Evolutionary conservation across 306 rosid species (phyloP).

Genomic region (Pterocarpus santalinus): DNA sequence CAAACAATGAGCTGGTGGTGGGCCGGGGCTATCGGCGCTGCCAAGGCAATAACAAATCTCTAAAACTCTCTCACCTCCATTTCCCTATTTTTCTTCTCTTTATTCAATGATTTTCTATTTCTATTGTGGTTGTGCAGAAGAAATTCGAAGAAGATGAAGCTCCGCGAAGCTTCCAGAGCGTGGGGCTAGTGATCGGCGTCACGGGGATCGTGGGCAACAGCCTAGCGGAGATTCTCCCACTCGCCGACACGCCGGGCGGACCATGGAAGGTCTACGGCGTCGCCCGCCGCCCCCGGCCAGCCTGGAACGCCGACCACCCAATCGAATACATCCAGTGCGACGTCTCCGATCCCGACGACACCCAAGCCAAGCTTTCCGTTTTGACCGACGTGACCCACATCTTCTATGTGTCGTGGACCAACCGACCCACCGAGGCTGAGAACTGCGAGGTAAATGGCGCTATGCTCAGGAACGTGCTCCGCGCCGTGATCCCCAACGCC

Average conservation of each 20-base stretch:
- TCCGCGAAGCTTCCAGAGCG: conserved; percentile 57
- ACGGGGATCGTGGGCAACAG: conserved; percentile 86
- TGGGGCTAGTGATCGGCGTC: conserved; percentile 68
- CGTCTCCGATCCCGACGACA: conserved; percentile 61
- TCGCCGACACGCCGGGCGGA: conserved; percentile 79
- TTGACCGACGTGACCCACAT: conserved; percentile 74
- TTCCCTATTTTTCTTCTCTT: not conserved
- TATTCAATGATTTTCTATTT: not conserved
- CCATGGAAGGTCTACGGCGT: conserved; percentile 89
- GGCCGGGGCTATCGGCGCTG: conserved; percentile 58
- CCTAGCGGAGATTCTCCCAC: conserved; percentile 84
- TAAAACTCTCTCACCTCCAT: not conserved
- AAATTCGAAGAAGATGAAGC: conserved; percentile 65
- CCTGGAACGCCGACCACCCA: conserved; percentile 76
- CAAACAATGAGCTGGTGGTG: conserved; percentile 53
- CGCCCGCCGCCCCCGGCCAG: conserved; percentile 75
- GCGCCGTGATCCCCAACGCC: conserved; percentile 67
- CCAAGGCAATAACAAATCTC: conserved; percentile 33
- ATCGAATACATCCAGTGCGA: conserved; percentile 79
- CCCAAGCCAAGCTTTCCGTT: conserved; percentile 64
- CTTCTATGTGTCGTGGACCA: conserved; percentile 72
- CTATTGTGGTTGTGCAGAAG: conserved; percentile 52
- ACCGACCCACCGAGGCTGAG: conserved; percentile 59
- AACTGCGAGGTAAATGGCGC: conserved; percentile 68
- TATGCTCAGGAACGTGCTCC: conserved; percentile 65